Percentiles rank a stretch among this genome's conserved stretches.
phyloP scores from a whole-genome alignment of 2,329 filamentous ascomycete genomes.

The Alternaria conjuncta region DNA sequence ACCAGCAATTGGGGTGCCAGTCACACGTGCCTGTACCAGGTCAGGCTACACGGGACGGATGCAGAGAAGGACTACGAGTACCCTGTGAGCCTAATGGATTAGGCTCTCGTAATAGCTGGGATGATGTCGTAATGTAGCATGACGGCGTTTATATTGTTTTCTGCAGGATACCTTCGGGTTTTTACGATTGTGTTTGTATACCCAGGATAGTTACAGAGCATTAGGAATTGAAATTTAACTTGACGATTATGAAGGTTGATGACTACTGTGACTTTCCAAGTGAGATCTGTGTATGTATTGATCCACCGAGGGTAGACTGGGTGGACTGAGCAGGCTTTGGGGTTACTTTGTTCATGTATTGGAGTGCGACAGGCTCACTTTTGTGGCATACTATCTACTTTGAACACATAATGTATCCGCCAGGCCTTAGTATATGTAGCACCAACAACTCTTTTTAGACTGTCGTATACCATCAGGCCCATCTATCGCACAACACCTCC shows the following conservation, averaged over 20 bases:
- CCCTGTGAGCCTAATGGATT: conserved; percentile 25
- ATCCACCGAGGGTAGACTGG: neutral
- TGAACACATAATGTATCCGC: neutral
- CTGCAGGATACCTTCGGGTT: conserved; percentile 2
- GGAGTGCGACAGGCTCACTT: neutral
- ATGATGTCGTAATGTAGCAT: conserved; percentile 4
- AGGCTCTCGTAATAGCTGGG: conserved; percentile 5
- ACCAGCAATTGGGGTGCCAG: conserved; percentile 53
- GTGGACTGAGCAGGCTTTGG: neutral
- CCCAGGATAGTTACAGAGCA: conserved; percentile 11
- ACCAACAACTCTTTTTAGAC: neutral
- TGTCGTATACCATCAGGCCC: neutral
- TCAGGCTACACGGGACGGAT: conserved; percentile 52
- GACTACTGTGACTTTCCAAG: neutral
- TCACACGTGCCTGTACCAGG: conserved; percentile 56
- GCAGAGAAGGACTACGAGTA: conserved; percentile 27
- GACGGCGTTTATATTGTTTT: conserved; percentile 5
- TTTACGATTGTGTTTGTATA: conserved; percentile 12
- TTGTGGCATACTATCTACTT: neutral
- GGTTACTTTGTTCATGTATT: neutral
- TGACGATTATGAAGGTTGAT: neutral
- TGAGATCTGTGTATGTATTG: neutral
- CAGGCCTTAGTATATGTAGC: neutral
- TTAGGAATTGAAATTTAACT: conserved; percentile 10
- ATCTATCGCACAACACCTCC: conserved; percentile 80